Base-by-base conservation (phyloP, 1,284 basidiomycete species). In the Xerocomus minutiporus region DNA sequence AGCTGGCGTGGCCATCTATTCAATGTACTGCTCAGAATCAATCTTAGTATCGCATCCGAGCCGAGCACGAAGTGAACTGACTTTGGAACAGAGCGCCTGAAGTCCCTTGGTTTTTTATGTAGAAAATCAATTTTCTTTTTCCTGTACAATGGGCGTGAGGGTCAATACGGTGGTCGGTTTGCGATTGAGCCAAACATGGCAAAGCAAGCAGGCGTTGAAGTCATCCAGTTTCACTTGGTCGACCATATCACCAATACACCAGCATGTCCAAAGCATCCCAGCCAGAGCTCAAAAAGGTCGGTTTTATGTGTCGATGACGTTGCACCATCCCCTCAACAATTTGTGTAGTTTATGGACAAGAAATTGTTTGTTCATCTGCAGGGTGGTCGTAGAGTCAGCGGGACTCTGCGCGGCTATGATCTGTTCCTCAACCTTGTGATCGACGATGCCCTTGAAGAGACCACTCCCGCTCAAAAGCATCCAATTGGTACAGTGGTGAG, bases 361-460 rank as follows among this genome's bases (percentile, higher is more conserved):
- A 91, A 89, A 63, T 77, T 98, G 61, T 94, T 93, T 72, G 80
- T 99, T 66, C 87, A 97, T 75, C 79, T 99, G 7, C 96, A 99
- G 70, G 97, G 95, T 50, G 93, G 93, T 53, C 88, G 97, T 64
- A 93, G 92, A 79, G 89, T 99, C 64, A 93, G 91, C 72, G 97
- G 96, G 53, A 87, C 86, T n/a, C 75, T 99, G 52, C 86, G 97
- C 57, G 97, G 97, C 36, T 99, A 96, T 73, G 97, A 99, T 78
- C 88, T 99, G 63, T 99, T 99, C 78, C 77, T 99, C 70, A 99
- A 99, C 72, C 81, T 99, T 40, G 96, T 99, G 56, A 84, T 99
- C 67, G 96, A 99, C 70, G 92, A 98, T 65, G 91, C 93, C 13
- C 73, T 88, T 63, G 97, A 99, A 74, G 95, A 98, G 75, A 84